These are phyloP conservation scores for Rutstroemia sydowiana DNA, from an alignment of 2,329 filamentous ascomycete species.

Conservation along the genomic window DNA sequence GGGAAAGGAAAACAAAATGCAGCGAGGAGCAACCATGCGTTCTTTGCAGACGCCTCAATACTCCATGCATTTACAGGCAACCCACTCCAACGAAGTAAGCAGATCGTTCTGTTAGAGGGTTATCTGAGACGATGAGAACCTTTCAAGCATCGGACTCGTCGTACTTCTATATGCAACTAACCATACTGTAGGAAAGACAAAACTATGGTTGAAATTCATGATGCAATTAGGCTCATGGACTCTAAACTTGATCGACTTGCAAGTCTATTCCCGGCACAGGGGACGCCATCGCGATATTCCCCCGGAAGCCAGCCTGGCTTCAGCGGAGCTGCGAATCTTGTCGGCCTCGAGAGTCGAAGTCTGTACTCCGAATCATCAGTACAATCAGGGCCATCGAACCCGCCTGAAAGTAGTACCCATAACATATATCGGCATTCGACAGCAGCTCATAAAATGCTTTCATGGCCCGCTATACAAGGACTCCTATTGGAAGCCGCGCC, in stretches of 20 bases:
- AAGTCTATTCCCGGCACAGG: conserved; percentile 11
- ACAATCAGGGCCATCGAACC: conserved; percentile 9
- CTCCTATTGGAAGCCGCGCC: conserved; percentile 31
- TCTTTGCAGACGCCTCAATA: conserved; percentile 48
- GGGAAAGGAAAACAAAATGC: conserved; percentile 55
- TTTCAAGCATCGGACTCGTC: too few species aligned
- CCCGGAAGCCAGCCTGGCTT: conserved; percentile 23
- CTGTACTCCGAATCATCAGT: conserved; percentile 19
- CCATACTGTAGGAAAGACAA: conserved; percentile 48
- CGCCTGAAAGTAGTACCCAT: conserved; percentile 12
- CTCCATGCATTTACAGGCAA: conserved; percentile 53
- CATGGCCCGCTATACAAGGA: conserved; percentile 41
- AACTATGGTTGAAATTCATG: conserved; percentile 53
- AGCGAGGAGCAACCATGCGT: conserved; percentile 55
- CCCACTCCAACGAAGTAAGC: conserved; percentile 56
- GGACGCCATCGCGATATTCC: conserved; percentile 21
- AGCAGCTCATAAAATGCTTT: conserved; percentile 44
- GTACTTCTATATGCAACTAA: conserved; percentile 8
- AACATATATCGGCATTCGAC: conserved; percentile 27
- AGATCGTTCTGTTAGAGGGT: neutral
- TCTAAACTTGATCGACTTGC: conserved; percentile 43
- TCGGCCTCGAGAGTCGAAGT: conserved; percentile 16
- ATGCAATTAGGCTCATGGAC: conserved; percentile 47
- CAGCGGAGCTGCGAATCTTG: neutral
- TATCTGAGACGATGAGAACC: neutral